Percentiles rank a stretch among this genome's conserved stretches.
These are phyloP conservation scores for Fusarium brachygibbosum DNA, from an alignment of 2,329 filamentous ascomycete genomes.

Conservation along the genomic window DNA sequence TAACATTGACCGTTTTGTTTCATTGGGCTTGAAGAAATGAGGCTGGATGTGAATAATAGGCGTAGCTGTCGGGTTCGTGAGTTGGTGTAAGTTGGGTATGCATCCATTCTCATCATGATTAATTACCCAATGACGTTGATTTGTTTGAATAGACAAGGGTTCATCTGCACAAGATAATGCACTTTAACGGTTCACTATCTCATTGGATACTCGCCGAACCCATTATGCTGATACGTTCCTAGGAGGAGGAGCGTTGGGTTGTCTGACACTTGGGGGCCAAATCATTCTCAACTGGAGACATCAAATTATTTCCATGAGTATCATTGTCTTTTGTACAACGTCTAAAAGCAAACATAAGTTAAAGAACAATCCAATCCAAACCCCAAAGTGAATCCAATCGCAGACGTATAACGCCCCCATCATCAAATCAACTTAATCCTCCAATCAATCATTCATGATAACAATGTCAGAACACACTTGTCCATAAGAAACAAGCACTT, in stretches of 20 bases:
- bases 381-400: constrained; percentile 21
- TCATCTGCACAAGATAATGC: constrained; percentile 12
- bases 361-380: constrained; percentile 27
- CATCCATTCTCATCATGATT: constrained; percentile 4
- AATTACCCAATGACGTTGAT: constrained; percentile 28
- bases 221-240: constrained; percentile 11
- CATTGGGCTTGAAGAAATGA: constrained; percentile 17
- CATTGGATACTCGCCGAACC: constrained; percentile 27
- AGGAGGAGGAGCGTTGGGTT: neutral
- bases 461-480: constrained; percentile 25
- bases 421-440: constrained; percentile 15
- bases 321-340: constrained; percentile 37
- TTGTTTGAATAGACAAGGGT: constrained; percentile 18
- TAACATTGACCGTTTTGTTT: neutral
- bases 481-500: constrained; percentile 20
- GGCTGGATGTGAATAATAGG: constrained; percentile 3
- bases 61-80: constrained; percentile 12
- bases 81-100: constrained; percentile 36
- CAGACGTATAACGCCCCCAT: constrained; percentile 28
- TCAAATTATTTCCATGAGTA: constrained; percentile 9
- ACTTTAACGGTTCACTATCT: constrained; percentile 15
- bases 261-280: constrained; percentile 13
- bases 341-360: constrained; percentile 29
- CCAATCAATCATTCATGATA: constrained; percentile 27
- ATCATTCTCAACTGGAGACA: neutral